Percentiles rank a stretch among this genome's conserved stretches.
Evolutionary conservation across 371 early-diverging fungal genomes (phyloP).

Genomic region (Rhizopus sp.): DNA sequence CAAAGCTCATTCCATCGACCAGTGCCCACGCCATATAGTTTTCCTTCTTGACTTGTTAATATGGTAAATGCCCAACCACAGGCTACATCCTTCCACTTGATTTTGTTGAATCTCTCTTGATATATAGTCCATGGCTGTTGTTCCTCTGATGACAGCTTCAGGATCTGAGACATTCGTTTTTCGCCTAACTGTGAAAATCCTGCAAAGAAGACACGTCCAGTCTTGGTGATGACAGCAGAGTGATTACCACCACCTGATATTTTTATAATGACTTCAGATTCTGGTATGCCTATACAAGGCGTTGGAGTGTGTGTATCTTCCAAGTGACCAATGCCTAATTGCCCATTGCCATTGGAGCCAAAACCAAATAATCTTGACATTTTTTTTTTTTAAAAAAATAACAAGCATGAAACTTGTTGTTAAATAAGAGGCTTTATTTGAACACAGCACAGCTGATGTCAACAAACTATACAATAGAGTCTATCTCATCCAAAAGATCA

Average conservation of each 20-base stretch:
- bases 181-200: slow-evolving; percentile 26
- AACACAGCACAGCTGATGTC: no score
- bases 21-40: slow-evolving; percentile 52
- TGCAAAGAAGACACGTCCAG: slow-evolving; percentile 21
- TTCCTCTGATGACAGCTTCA: slow-evolving; percentile 6
- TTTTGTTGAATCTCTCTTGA: slow-evolving; percentile 1
- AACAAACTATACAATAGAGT: slow-evolving; percentile 12
- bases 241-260: slow-evolving; percentile 69
- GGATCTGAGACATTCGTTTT: slow-evolving; percentile 2
- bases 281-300: slow-evolving; percentile 32
- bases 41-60: slow-evolving; percentile 31
- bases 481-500: slow-evolving; percentile 62
- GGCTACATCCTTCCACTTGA: slow-evolving; percentile 48
- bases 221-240: slow-evolving; percentile 50
- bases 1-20: slow-evolving; percentile 56
- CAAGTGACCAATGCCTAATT: slow-evolving; percentile 58
- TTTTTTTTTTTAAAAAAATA: neutral
- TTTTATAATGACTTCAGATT: slow-evolving; percentile 22
- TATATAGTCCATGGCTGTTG: slow-evolving; percentile 13
- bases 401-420: neutral
- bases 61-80: slow-evolving; percentile 67
- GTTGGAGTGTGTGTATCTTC: slow-evolving; percentile 37
- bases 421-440: no score
- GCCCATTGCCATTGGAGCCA: slow-evolving; percentile 69
- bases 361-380: slow-evolving; percentile 45